Evolutionary conservation across 352 stramenopile species (phyloP), one percentile per base, ranked within the genome.

Genomic region (Phytophthora macrochlamydospora): DNA sequence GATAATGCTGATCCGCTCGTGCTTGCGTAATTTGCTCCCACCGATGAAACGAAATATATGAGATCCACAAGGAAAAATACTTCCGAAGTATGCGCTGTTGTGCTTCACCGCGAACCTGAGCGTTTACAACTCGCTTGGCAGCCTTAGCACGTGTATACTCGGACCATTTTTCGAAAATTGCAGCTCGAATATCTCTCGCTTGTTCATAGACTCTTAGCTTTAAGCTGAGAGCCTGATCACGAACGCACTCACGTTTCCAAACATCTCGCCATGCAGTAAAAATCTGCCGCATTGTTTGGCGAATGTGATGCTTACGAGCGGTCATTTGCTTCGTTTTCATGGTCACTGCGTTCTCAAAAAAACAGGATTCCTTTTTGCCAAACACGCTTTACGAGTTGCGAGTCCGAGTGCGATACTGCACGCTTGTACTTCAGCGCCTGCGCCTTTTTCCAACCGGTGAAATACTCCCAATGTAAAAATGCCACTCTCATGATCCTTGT

Each of bases 1-100:
- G 53, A n/a, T 70, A 64, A 37, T 85, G 78, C 3, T 76, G 56
- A 3, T 71, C 31, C 0, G 80, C 80, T 37, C 78, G 73, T 32
- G 65, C 46, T 29, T 50, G 51, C 13, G 68, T 76, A 58, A 87
- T 81, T 52, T 85, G 61, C 18, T 74, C 52, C 80, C 80, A 89
- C 14, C 78, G 73, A 4, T 73, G 7, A 28, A 77, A 24, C 13
- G 75, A 75, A 8, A 83, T 56, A 24, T 51, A 67, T n/a, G 62
- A 46, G 3, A 73, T 50, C 79, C 79, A 89, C 9, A 48, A 38
- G 2, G 53, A 55, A 12, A 85, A 75, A 11, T 56, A 44, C 7
- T 42, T 58, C 6, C 53, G 56, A 32, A 85, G 50, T 13, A 69
- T 49, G 50, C 63, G 66, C 1, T 43, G 51, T 45, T 82, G 68